Conservation (phyloP, 2,329 filamentous ascomycete species). For the Monilinia fructicola region DNA sequence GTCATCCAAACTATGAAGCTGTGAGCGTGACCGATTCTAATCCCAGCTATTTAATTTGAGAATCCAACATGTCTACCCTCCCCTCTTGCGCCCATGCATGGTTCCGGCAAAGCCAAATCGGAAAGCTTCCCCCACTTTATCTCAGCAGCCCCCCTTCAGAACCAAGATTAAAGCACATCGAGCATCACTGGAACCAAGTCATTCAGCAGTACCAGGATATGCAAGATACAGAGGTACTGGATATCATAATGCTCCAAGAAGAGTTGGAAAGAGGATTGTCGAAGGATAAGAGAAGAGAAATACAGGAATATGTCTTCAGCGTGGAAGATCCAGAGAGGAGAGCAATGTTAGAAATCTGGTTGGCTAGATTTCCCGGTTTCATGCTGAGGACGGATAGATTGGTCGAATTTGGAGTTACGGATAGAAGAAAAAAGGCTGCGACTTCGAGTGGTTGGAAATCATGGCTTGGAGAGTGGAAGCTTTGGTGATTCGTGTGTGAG, state of each 20-base stretch:
- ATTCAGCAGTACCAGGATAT: not conserved
- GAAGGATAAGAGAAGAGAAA: conserved; percentile 5
- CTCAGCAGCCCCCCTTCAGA: conserved; percentile 1
- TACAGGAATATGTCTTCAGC: conserved; percentile 1
- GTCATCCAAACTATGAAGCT: not conserved
- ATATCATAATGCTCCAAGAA: conserved; percentile 12
- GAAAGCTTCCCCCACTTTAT: conserved; percentile 9
- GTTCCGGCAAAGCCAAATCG: conserved; percentile 4
- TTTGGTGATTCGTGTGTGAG: not conserved
- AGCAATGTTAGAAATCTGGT: conserved; percentile 16
- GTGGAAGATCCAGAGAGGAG: conserved; percentile 4
- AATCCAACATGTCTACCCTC: not conserved
- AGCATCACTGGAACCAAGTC: conserved; percentile 15
- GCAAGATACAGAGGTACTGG: not conserved
- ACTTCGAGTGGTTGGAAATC: not conserved
- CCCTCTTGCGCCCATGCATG: not conserved
- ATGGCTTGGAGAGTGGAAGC: conserved; percentile 12
- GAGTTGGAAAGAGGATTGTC: conserved; percentile 9
- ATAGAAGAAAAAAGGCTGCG: not conserved
- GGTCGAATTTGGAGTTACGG: not conserved
- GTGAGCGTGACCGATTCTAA: not conserved
- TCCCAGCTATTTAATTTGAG: not conserved
- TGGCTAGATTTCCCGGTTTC: conserved; percentile 16
- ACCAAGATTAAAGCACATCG: not conserved
- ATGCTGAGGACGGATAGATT: conserved; percentile 15